Evolutionary conservation across 208 protist species (phyloP).

Genomic region (Leishmania tarentolae): DNA sequence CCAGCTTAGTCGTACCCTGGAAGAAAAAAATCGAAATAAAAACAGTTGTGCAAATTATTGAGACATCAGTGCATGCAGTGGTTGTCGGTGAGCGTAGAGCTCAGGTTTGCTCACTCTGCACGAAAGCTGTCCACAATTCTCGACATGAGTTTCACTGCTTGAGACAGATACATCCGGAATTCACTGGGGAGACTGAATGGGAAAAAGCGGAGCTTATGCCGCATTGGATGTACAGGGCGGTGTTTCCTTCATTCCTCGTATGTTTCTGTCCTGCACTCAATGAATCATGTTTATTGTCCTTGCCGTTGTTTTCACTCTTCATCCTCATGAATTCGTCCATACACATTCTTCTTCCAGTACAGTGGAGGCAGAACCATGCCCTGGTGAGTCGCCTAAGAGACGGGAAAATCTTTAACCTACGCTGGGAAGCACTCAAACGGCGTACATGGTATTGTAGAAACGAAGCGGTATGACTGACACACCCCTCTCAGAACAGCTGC

Average conservation of each 20-base stretch:
- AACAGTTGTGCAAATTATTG: not conserved
- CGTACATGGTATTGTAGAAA: not conserved
- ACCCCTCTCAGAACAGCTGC: not conserved
- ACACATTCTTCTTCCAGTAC: not conserved
- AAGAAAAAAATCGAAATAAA: not conserved
- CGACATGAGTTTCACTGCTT: not conserved
- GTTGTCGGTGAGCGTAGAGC: not conserved
- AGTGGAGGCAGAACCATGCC: not conserved
- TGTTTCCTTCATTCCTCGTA: not conserved
- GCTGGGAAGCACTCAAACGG: not conserved
- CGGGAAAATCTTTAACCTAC: not conserved
- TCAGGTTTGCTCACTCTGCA: not conserved
- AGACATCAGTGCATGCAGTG: not conserved
- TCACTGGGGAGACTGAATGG: not conserved
- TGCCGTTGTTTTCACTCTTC: not conserved
- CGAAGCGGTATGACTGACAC: not conserved
- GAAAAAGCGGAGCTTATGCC: not conserved
- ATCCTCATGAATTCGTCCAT: not conserved
- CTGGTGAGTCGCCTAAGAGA: not conserved
- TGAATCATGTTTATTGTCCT: constrained; percentile 2
- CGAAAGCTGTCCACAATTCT: not conserved
- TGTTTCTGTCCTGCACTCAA: not conserved
- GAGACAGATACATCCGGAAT: not conserved
- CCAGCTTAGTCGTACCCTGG: constrained; percentile 1
- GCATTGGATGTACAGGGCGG: not conserved